Conservation (phyloP, 2,329 filamentous ascomycete species). For the Ceratocystis albifundus region DNA sequence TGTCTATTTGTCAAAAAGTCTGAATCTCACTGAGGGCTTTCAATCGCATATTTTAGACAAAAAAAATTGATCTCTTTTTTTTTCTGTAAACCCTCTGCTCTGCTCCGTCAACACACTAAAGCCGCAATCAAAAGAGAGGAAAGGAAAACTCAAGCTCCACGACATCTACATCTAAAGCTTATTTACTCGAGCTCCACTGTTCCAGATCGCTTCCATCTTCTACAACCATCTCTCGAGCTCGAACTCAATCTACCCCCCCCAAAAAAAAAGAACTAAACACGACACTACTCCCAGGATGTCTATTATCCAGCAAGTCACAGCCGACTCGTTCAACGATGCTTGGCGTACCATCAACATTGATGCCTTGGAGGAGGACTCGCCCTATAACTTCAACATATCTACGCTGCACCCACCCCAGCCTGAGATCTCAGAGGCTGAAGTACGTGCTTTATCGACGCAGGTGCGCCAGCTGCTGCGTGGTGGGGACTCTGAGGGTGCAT, state of each 20-base stretch:
- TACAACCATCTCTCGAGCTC: background rate
- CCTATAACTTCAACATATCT: conserved; percentile 79
- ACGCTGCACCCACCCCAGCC: conserved; percentile 68
- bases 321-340: conserved; percentile 49
- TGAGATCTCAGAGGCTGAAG: conserved; percentile 64
- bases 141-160: background rate
- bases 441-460: conserved; percentile 65
- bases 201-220: background rate
- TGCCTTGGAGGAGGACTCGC: conserved; percentile 77
- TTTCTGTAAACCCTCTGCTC: background rate
- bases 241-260: background rate
- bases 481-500: conserved; percentile 75
- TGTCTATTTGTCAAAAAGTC: background rate
- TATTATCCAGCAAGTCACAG: conserved; percentile 54
- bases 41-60: background rate
- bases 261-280: background rate
- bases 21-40: background rate
- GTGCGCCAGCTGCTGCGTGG: conserved; percentile 78
- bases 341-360: conserved; percentile 93
- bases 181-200: conserved; percentile 17
- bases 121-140: conserved; percentile 6
- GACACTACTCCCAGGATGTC: conserved; percentile 39
- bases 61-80: background rate
- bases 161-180: conserved; percentile 5
- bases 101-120: conserved; percentile 3